A percentile compares a stretch with the other conserved stretches of the same genome.
These are phyloP conservation scores for Hypoxylon sp. DNA, from an alignment of 2,329 filamentous ascomycete genomes.

Conservation along the genomic window DNA sequence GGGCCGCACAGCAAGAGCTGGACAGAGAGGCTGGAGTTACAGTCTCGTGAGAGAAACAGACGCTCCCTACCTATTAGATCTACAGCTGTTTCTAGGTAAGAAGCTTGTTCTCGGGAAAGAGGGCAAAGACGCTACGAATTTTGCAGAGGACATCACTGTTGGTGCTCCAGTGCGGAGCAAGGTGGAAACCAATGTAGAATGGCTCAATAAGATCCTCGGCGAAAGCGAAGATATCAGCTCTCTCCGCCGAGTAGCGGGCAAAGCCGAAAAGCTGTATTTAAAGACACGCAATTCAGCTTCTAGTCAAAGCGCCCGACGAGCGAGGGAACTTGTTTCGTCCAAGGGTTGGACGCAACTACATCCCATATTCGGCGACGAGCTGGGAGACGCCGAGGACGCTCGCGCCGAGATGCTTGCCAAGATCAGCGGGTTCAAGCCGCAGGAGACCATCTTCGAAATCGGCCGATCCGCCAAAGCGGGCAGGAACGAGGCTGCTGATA, in stretches of 20 bases:
- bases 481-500: constrained; percentile 74
- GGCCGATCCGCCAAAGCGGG: constrained; percentile 76
- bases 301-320: constrained; percentile 87
- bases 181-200: constrained; percentile 82
- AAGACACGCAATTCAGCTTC: constrained; percentile 92
- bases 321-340: constrained; percentile 80
- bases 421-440: constrained; percentile 88
- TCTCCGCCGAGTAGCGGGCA: constrained; percentile 79
- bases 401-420: constrained; percentile 88
- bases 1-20: constrained; percentile 93
- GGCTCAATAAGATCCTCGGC: constrained; percentile 81
- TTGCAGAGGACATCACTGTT: constrained; percentile 84
- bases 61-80: constrained; percentile 89
- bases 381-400: constrained; percentile 74
- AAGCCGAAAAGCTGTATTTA: constrained; percentile 93
- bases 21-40: constrained; percentile 93
- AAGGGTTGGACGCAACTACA: constrained; percentile 81
- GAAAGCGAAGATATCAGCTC: constrained; percentile 80
- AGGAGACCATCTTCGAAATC: constrained; percentile 97
- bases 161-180: constrained; percentile 79
- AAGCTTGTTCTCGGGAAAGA: constrained; percentile 81
- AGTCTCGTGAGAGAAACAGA: constrained; percentile 90
- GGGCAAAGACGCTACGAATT: constrained; percentile 71
- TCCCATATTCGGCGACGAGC: constrained; percentile 80
- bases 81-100: constrained; percentile 94